Evolutionary conservation across 1,284 basidiomycete species (phyloP).

Genomic region (Phylloporus gajari): DNA sequence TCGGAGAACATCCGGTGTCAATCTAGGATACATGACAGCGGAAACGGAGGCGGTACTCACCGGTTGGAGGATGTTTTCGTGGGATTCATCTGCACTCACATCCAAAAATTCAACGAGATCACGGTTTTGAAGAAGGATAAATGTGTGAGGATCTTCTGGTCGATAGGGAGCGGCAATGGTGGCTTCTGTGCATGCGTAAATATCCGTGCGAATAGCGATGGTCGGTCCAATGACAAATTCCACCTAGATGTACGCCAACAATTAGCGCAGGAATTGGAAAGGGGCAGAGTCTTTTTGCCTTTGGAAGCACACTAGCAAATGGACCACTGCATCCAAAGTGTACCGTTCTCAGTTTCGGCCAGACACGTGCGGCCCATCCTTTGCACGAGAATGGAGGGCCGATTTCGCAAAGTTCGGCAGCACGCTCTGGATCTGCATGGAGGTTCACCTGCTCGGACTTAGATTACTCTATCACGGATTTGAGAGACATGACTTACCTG

Average conservation of each 20-base stretch:
- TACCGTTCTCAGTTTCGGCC: constrained; percentile 6
- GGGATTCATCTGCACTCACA: constrained; percentile 3
- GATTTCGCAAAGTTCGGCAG: constrained; percentile 17
- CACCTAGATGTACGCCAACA: background rate
- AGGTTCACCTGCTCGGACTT: background rate
- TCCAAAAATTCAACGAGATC: constrained; percentile 2
- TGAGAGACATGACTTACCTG: constrained; percentile 10
- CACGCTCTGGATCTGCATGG: constrained; percentile 17
- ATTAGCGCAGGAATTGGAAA: background rate
- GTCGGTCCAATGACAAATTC: background rate
- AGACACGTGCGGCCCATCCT: constrained; percentile 26
- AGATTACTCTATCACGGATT: background rate
- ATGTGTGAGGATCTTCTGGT: background rate
- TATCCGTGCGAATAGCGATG: background rate
- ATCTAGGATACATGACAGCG: too few relatives aligned
- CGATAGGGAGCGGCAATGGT: background rate
- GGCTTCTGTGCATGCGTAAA: background rate
- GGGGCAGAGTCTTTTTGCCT: background rate
- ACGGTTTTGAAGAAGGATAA: background rate
- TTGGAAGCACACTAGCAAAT: background rate
- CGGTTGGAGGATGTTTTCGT: background rate
- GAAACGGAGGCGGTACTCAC: background rate
- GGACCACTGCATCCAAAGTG: background rate
- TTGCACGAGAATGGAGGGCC: constrained; percentile 19
- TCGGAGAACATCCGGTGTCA: too few relatives aligned